These are phyloP conservation scores for Thermomyces lanuginosus DNA, from an alignment of 2,329 filamentous ascomycete genomes.

Conservation along the genomic window DNA sequence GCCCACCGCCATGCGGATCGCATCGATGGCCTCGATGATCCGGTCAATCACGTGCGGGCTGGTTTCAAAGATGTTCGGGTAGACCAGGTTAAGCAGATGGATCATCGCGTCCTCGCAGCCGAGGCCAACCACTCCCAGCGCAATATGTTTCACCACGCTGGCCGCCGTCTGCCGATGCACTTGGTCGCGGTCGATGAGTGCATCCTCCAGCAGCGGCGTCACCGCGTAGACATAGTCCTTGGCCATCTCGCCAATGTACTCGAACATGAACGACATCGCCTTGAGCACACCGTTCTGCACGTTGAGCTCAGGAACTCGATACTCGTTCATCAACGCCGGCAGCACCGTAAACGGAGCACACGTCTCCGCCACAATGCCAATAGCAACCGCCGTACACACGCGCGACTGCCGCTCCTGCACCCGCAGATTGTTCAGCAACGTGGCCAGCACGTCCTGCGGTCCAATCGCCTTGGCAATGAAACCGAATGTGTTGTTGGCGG, in stretches of 20 bases:
- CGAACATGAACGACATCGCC: constrained; percentile 89
- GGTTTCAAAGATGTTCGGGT: constrained; percentile 95
- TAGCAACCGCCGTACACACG: constrained; percentile 95
- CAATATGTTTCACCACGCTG: constrained; percentile 93
- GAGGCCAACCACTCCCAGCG: constrained; percentile 88
- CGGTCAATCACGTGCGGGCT: constrained; percentile 96
- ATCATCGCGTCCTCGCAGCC: constrained; percentile 98
- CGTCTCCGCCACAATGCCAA: constrained; percentile 95
- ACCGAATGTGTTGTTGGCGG: constrained; percentile 98
- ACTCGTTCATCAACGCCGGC: constrained; percentile 98
- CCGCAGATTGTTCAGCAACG: constrained; percentile 85
- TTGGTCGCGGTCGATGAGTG: constrained; percentile 92
- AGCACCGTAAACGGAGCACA: constrained; percentile 96
- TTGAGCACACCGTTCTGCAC: constrained; percentile 98
- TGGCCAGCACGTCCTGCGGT: constrained; percentile 90
- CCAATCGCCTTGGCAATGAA: constrained; percentile 99
- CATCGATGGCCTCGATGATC: constrained; percentile 93
- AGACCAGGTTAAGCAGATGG: constrained; percentile 87
- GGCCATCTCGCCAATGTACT: constrained; percentile 98
- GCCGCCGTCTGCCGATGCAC: constrained; percentile 95
- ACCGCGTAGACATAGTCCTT: constrained; percentile 99
- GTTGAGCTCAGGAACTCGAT: constrained; percentile 93
- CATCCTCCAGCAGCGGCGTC: constrained; percentile 86
- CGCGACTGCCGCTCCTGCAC: constrained; percentile 96
- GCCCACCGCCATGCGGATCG: constrained; percentile 82